Evolutionary conservation across 352 stramenopile genomes (phyloP), one percentile per base, ranked within the genome.

Genomic region (Phytophthora pinifolia): DNA sequence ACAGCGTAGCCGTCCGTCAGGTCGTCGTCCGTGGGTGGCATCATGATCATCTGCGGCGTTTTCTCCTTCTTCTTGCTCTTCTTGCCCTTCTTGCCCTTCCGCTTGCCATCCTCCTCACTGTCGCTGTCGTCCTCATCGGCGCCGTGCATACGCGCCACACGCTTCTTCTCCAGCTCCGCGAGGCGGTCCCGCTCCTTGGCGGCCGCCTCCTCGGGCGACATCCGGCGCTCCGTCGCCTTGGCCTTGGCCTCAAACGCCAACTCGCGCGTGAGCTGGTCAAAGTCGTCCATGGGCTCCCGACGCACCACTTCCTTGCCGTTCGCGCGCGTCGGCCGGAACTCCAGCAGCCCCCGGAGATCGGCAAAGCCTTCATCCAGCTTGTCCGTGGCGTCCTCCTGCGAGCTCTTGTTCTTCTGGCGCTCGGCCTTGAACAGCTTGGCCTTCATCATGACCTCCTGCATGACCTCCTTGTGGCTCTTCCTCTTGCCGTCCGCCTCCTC

Each of bases 121-220:
- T 96, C 89, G 33, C 87, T 79, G 13, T 83, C 71, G 8, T 82
- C 71, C 14, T 69, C 67, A 4, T 88, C 78, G 42, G 96, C 90
- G n/a, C 93, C 93, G 53, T 96, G 90, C 96, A 99, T 99, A 41
- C 95, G 79, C 4, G 89, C 90, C 17, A 98, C 57, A n/a, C 96
- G 86, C 61, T 94, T 88, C 39, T 89, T 92, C 71, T 99, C 96
- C 14, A 98, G 61, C 58, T 97, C 79, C 7, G 94, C 78, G 18
- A 99, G 70, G 36, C 83, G 74, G 37, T 98, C 91, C 15, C 89
- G 76, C 67, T 98, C 92, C 59, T 94, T 92, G 59, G 94, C 88
- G 47, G 94, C 96, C 25, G 90, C 82, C 60, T 99, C 96, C 67
- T 98, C 96, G 0, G 88, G 81, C 27, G 92, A 98, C 81, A 98